Percentiles rank a stretch among this genome's conserved stretches.
Evolutionary conservation across 345 rosid genomes (phyloP).

Genomic region (Crucihimalaya himalaica): DNA sequence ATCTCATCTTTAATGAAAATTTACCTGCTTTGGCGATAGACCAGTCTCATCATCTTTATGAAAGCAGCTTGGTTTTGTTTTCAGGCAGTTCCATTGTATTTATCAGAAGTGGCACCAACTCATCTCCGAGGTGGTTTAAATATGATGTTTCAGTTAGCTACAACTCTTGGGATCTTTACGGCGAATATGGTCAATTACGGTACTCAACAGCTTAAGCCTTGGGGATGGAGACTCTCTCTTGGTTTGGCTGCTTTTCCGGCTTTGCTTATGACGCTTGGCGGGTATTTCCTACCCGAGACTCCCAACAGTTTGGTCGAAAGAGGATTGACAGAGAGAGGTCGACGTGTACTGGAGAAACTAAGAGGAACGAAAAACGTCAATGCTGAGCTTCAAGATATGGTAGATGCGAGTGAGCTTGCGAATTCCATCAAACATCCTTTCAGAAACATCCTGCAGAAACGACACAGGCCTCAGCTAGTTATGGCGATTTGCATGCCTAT

Average conservation of each 20-base stretch:
- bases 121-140: slow-evolving; percentile 91
- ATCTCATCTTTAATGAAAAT: background rate
- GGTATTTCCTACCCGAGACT: slow-evolving; percentile 72
- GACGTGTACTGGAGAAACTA: slow-evolving; percentile 63
- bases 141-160: slow-evolving; percentile 96
- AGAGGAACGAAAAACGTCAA: slow-evolving; percentile 70
- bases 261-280: slow-evolving; percentile 78
- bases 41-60: slow-evolving; percentile 10
- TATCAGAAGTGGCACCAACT: slow-evolving; percentile 94
- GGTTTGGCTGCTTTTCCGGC: slow-evolving; percentile 92
- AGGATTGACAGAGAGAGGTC: slow-evolving; percentile 60
- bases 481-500: slow-evolving; percentile 84
- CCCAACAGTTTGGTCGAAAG: slow-evolving; percentile 88
- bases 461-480: slow-evolving; percentile 76
- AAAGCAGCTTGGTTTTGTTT: slow-evolving; percentile 3
- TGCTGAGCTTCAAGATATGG: slow-evolving; percentile 85
- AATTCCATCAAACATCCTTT: slow-evolving; percentile 85
- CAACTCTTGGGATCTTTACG: slow-evolving; percentile 79
- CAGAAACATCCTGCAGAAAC: slow-evolving; percentile 69
- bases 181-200: slow-evolving; percentile 94
- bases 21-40: background rate
- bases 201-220: slow-evolving; percentile 72
- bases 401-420: slow-evolving; percentile 86
- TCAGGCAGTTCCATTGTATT: slow-evolving; percentile 82
- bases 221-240: slow-evolving; percentile 98